These are phyloP conservation scores for Patellaria atrata DNA, from an alignment of 495 filamentous ascomycete species.

Conservation along the genomic window DNA sequence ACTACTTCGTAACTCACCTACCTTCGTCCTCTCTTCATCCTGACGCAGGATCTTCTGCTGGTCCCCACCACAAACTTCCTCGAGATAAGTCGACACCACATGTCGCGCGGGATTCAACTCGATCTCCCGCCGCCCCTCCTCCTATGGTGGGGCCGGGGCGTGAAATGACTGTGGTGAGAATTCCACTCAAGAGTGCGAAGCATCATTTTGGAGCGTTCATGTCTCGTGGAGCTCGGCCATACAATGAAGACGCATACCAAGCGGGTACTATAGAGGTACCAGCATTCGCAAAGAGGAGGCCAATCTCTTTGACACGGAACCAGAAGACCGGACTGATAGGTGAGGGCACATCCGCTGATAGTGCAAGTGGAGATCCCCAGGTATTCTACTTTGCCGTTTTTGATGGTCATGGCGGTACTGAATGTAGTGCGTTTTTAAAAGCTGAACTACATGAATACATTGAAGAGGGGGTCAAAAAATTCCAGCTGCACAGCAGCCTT, in stretches of 20 bases:
- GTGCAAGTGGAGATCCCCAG: constrained; percentile 73
- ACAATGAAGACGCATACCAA: constrained; percentile 92
- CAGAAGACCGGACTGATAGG: constrained; percentile 23
- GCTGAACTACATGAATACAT: constrained; percentile 79
- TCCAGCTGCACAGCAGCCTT: constrained; percentile 61
- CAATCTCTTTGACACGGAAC: constrained; percentile 46
- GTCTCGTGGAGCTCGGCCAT: constrained; percentile 64
- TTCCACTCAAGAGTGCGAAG: constrained; percentile 82
- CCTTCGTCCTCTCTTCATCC: constrained; percentile 88
- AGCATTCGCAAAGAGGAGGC: constrained; percentile 72
- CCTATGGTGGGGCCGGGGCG: constrained; percentile 31
- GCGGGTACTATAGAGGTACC: constrained; percentile 87
- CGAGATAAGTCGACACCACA: constrained; percentile 74
- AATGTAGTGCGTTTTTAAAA: constrained; percentile 76
- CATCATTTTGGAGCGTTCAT: constrained; percentile 80
- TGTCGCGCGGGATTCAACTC: constrained; percentile 39
- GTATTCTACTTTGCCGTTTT: constrained; percentile 96
- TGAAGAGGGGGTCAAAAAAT: constrained; percentile 58
- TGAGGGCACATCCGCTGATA: constrained; percentile 50
- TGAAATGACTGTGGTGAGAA: constrained; percentile 94
- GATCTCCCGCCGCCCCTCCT: constrained; percentile 24
- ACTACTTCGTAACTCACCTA: constrained; percentile 93
- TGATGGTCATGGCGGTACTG: constrained; percentile 84
- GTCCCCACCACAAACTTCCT: constrained; percentile 69
- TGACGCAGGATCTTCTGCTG: constrained; percentile 49